Conservation (phyloP, 1,284 basidiomycete species). For the Irpex rosettiformis region DNA sequence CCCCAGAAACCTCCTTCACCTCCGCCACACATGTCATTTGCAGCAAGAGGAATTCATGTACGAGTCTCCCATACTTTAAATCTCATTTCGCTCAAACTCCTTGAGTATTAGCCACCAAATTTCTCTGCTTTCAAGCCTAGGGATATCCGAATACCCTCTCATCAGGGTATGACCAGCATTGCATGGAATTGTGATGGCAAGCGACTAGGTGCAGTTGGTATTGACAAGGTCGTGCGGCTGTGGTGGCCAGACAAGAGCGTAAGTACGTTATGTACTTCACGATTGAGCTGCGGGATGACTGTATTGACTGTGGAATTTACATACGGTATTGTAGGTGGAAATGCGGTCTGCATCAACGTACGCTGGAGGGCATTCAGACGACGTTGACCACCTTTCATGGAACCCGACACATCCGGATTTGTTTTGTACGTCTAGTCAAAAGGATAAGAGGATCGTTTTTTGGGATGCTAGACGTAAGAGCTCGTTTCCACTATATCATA, state of each 20-base stretch:
- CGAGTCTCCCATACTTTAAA: constrained; percentile 26
- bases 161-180: constrained; percentile 67
- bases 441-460: constrained; percentile 69
- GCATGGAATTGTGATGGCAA: constrained; percentile 82
- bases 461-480: constrained; percentile 79
- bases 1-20: constrained; percentile 73
- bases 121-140: constrained; percentile 77
- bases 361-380: constrained; percentile 67
- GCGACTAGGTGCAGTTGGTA: constrained; percentile 71
- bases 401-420: constrained; percentile 78
- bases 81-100: neutral
- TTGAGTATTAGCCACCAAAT: constrained; percentile 51
- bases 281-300: too few species aligned
- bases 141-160: constrained; percentile 62
- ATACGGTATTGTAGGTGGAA: constrained; percentile 57
- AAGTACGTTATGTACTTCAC: constrained; percentile 26
- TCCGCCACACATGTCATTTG: constrained; percentile 65
- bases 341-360: constrained; percentile 57
- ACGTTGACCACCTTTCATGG: constrained; percentile 75
- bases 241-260: constrained; percentile 77
- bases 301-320: too few species aligned
- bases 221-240: constrained; percentile 71
- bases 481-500: neutral
- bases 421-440: constrained; percentile 73
- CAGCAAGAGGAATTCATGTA: constrained; percentile 69